Evolutionary conservation across 2,329 filamentous ascomycete species (phyloP).

Genomic region (Corinectria fuckeliana): DNA sequence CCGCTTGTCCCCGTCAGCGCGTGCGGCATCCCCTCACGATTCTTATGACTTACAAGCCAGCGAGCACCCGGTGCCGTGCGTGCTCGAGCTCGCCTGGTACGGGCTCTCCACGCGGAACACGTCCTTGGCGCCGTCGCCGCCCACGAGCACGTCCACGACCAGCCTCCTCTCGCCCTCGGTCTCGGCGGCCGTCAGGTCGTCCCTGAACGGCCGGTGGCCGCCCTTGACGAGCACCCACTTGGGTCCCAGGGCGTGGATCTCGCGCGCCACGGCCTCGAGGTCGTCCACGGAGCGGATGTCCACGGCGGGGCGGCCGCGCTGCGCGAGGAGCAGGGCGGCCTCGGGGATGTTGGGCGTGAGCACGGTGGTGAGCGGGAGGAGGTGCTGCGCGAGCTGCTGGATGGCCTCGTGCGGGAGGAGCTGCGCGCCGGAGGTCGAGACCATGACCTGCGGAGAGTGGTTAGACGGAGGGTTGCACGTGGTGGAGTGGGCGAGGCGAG

Average conservation of each 20-base stretch:
- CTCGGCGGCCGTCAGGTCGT: constrained; percentile 64
- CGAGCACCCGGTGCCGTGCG: constrained; percentile 94
- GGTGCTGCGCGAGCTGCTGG: constrained; percentile 59
- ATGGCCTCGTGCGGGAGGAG: constrained; percentile 73
- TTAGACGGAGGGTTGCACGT: constrained; percentile 11
- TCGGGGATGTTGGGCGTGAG: constrained; percentile 82
- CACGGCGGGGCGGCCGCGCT: constrained; percentile 50
- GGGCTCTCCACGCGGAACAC: constrained; percentile 69
- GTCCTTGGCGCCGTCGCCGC: constrained; percentile 59
- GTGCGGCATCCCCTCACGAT: not conserved
- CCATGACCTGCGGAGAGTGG: constrained; percentile 74
- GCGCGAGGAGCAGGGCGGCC: constrained; percentile 67
- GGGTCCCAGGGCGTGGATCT: constrained; percentile 72
- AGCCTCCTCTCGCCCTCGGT: constrained; percentile 65
- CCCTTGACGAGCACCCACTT: constrained; percentile 88
- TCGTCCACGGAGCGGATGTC: constrained; percentile 65
- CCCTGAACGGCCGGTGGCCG: constrained; percentile 82
- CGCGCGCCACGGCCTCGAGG: constrained; percentile 71
- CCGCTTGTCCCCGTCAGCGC: constrained; percentile 54
- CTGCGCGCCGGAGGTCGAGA: constrained; percentile 78
- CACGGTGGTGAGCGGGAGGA: constrained; percentile 72
- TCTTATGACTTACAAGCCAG: constrained; percentile 82
- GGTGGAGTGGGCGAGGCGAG: not conserved
- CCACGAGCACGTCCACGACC: constrained; percentile 80
- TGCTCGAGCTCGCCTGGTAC: constrained; percentile 78